These are phyloP conservation scores for Leccinum broughii DNA, from an alignment of 768 basidiomycete species.

Conservation along the genomic window DNA sequence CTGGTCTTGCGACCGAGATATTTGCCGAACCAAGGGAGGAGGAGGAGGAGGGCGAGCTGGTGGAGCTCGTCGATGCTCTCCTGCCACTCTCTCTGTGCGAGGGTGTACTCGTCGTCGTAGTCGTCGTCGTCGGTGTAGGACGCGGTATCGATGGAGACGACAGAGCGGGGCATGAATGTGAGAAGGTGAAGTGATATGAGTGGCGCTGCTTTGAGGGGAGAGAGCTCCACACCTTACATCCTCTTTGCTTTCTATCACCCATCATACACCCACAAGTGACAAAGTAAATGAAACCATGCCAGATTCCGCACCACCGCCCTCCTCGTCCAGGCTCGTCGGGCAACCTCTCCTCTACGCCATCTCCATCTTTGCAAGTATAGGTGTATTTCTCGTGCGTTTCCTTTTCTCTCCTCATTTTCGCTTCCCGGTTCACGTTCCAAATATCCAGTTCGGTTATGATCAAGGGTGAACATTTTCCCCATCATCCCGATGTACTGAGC, in stretches of 20 bases:
- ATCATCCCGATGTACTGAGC: slow-evolving; percentile 6
- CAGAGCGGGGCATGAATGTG: slow-evolving; percentile 57
- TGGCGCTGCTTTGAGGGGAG: slow-evolving; percentile 19
- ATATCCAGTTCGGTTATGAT: slow-evolving; percentile 75
- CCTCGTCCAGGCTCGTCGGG: slow-evolving; percentile 64
- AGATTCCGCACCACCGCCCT: slow-evolving; percentile 26
- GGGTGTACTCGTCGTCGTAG: slow-evolving; percentile 66
- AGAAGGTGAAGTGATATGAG: neutral
- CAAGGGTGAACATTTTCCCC: slow-evolving; percentile 57
- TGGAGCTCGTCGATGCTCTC: slow-evolving; percentile 85
- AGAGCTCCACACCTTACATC: slow-evolving; percentile 10
- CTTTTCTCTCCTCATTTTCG: slow-evolving; percentile 1
- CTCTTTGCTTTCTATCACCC: slow-evolving; percentile 16
- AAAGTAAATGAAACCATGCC: slow-evolving; percentile 57
- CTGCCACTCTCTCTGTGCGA: slow-evolving; percentile 91
- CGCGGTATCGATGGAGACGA: slow-evolving; percentile 56
- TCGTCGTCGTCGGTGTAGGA: slow-evolving; percentile 53
- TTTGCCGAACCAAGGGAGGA: slow-evolving; percentile 86
- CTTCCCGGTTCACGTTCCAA: neutral
- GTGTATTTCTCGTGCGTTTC: slow-evolving; percentile 75
- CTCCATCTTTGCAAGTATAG: slow-evolving; percentile 78
- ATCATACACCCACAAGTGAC: slow-evolving; percentile 9
- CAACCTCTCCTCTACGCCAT: slow-evolving; percentile 77
- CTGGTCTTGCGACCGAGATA: slow-evolving; percentile 87
- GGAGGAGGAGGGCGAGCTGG: slow-evolving; percentile 73